Percentiles rank a stretch among this genome's conserved stretches.
These are phyloP conservation scores for Aspergillus funiculosus DNA, from an alignment of 495 filamentous ascomycete genomes.

Conservation along the genomic window DNA sequence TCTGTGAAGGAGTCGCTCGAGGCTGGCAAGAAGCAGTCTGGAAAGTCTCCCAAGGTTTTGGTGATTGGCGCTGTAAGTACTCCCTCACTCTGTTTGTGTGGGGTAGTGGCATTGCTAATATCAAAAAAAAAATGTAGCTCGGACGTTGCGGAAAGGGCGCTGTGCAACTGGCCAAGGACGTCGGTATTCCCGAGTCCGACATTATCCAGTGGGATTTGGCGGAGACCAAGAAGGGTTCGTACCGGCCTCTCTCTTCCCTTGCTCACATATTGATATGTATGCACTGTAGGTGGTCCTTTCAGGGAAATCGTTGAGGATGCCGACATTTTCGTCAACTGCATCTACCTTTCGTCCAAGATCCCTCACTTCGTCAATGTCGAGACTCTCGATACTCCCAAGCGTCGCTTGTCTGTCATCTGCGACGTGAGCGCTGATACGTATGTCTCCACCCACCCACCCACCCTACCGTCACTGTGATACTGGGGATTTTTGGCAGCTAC, in stretches of 20 bases:
- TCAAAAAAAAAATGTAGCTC: slow-evolving; percentile 36
- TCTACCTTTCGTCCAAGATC: slow-evolving; percentile 69
- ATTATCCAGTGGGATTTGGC: slow-evolving; percentile 89
- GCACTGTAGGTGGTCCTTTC: slow-evolving; percentile 73
- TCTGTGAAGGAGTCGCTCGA: slow-evolving; percentile 66
- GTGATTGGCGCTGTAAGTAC: slow-evolving; percentile 54
- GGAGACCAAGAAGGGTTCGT: slow-evolving; percentile 59
- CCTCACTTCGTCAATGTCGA: slow-evolving; percentile 63
- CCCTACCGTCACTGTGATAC: slow-evolving; percentile 8
- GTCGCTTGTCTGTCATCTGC: slow-evolving; percentile 78
- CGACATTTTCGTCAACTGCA: slow-evolving; percentile 85
- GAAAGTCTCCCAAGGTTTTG: slow-evolving; percentile 47
- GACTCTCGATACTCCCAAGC: slow-evolving; percentile 58
- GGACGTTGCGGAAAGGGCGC: slow-evolving; percentile 87
- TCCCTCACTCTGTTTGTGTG: neutral
- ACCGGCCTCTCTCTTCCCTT: neutral
- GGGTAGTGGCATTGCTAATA: slow-evolving; percentile 1
- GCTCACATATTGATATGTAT: slow-evolving; percentile 1
- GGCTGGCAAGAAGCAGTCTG: slow-evolving; percentile 50
- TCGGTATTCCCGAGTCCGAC: slow-evolving; percentile 65
- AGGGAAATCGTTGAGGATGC: slow-evolving; percentile 67
- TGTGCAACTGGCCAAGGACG: slow-evolving; percentile 69
- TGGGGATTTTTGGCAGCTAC: too few relatives aligned
- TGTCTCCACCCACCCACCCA: slow-evolving; percentile 8
- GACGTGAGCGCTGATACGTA: slow-evolving; percentile 73